Evolutionary conservation across 495 filamentous ascomycete genomes (phyloP).

Genomic region (Hypomontagnella submonticulosa): DNA sequence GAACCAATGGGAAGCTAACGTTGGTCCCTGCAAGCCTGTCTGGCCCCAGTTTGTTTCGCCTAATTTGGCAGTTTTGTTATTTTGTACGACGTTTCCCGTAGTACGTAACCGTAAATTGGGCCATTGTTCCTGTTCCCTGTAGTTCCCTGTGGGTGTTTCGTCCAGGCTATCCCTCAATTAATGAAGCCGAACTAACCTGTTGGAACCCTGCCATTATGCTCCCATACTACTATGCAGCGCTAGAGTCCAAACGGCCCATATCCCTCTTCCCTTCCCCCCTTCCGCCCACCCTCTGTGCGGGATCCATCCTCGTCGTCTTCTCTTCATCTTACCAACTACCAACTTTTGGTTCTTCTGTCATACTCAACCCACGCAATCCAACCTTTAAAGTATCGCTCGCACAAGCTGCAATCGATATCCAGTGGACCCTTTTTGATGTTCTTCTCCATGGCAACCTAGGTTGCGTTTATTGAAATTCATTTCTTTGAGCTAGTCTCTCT

Average conservation of each 20-base stretch:
- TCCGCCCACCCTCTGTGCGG: constrained; percentile 29
- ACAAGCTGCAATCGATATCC: constrained; percentile 35
- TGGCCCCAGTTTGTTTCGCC: constrained; percentile 39
- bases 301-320: constrained; percentile 34
- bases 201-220: constrained; percentile 33
- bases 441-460: constrained; percentile 47
- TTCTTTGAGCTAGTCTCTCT: constrained; percentile 63
- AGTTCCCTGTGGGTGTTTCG: constrained; percentile 40
- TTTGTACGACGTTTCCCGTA: constrained; percentile 26
- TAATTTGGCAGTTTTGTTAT: constrained; percentile 34
- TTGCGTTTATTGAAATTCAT: constrained; percentile 48
- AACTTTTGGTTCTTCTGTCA: constrained; percentile 21
- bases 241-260: not conserved
- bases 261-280: constrained; percentile 11
- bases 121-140: constrained; percentile 17
- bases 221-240: not conserved
- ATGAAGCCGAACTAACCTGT: constrained; percentile 38
- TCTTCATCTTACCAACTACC: constrained; percentile 10
- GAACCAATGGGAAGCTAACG: constrained; percentile 23
- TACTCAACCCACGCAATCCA: constrained; percentile 15
- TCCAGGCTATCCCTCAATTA: constrained; percentile 42
- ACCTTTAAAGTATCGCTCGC: constrained; percentile 24
- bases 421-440: constrained; percentile 38
- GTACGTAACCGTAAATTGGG: constrained; percentile 23
- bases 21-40: constrained; percentile 6